phyloP scores from a whole-genome alignment of 169 alveolate genomes.

The Neospora caninum region DNA sequence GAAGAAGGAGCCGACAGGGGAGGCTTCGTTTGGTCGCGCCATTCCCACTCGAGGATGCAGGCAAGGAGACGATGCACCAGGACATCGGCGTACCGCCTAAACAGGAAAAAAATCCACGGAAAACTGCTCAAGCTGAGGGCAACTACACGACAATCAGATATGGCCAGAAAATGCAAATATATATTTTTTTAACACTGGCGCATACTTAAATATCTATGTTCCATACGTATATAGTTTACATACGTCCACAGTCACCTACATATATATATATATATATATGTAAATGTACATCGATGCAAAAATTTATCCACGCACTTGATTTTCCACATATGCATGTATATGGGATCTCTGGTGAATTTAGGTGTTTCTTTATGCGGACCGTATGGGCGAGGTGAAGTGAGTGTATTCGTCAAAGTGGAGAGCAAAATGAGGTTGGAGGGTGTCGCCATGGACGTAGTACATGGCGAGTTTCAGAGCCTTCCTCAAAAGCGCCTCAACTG shows the following conservation, averaged over 20 bases:
- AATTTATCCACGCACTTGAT: background rate
- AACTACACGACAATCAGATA: too few relatives aligned
- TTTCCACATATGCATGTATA: background rate
- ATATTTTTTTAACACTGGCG: too few relatives aligned
- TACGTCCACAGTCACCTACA: too few relatives aligned
- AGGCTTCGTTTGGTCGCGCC: background rate
- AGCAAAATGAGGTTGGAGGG: conserved; percentile 80
- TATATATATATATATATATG: background rate
- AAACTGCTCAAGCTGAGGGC: too few relatives aligned
- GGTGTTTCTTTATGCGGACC: background rate
- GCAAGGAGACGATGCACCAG: conserved; percentile 85
- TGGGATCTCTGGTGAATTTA: too few relatives aligned
- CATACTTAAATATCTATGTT: too few relatives aligned
- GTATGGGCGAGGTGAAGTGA: conserved; percentile 90
- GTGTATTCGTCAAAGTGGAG: conserved; percentile 85
- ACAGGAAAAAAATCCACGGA: background rate
- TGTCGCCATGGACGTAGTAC: background rate
- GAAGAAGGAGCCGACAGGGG: background rate
- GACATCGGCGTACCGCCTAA: conserved; percentile 87
- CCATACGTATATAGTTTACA: too few relatives aligned
- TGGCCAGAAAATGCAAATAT: too few relatives aligned
- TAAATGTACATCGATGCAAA: background rate
- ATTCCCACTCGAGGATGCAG: conserved; percentile 6
- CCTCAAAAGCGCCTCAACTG: conserved; percentile 4
- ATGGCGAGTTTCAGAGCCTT: background rate